Conservation (phyloP, 805 yeast genomes). For the Cyberlindnera bimundalis region DNA sequence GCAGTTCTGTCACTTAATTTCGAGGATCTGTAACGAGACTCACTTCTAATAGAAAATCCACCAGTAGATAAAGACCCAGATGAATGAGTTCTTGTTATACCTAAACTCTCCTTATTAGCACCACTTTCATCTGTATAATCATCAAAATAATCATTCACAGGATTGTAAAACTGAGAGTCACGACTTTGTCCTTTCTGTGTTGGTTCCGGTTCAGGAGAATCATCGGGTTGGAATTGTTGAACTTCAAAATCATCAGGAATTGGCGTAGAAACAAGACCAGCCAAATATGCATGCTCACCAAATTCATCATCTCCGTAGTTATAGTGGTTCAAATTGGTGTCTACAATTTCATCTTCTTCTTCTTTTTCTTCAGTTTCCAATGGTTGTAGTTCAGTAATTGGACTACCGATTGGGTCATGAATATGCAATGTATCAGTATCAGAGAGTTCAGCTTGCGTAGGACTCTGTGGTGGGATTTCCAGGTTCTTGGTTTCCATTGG, state of each 20-base stretch:
- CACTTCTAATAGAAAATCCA: slow-evolving; percentile 28
- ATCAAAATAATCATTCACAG: slow-evolving; percentile 27
- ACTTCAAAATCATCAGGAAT: slow-evolving; percentile 7
- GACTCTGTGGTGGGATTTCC: slow-evolving; percentile 13
- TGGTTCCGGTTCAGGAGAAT: neutral
- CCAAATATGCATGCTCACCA: slow-evolving; percentile 24
- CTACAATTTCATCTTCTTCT: neutral
- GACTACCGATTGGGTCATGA: slow-evolving; percentile 13
- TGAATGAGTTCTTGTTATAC: slow-evolving; percentile 14
- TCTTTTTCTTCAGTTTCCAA: neutral
- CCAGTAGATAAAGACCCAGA: slow-evolving; percentile 33
- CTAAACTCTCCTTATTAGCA: slow-evolving; percentile 1
- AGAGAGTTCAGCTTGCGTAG: slow-evolving; percentile 16
- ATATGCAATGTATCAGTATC: slow-evolving; percentile 27
- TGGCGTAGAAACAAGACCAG: slow-evolving; percentile 24
- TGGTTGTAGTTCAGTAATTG: neutral
- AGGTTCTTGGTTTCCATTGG: slow-evolving; percentile 1
- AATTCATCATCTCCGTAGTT: slow-evolving; percentile 7
- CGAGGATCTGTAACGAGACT: slow-evolving; percentile 23
- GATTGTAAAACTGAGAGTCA: slow-evolving; percentile 25
- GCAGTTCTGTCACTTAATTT: slow-evolving; percentile 25
- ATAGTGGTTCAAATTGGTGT: neutral
- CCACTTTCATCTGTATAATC: slow-evolving; percentile 24
- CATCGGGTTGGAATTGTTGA: slow-evolving; percentile 2
- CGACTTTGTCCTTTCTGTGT: slow-evolving; percentile 9